Evolutionary conservation across 2,329 filamentous ascomycete species (phyloP), one percentile per base, ranked within the genome.

Genomic region (Trichoderma brevicompactum): DNA sequence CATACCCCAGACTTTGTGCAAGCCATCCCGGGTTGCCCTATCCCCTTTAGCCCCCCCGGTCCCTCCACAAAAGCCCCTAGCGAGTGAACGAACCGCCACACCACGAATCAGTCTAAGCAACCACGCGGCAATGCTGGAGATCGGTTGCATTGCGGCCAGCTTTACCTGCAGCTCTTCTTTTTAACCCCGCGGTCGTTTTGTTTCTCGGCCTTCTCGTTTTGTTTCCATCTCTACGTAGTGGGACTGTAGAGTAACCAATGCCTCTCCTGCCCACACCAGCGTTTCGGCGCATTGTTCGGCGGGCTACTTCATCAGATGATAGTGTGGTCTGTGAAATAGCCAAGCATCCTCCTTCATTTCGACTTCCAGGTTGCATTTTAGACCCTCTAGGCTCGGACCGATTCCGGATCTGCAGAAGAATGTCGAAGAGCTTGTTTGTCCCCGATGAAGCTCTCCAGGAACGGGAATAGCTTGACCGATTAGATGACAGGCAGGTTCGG

Each of bases 231-330:
- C 34, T 52, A 58, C 41, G n/a, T 52, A 41, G 54, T 46, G 48
- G 38, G 34, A 64, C 38, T 3, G 23, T 48, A 43, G 23, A 32
- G 38, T 19, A 54, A 28, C 55, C 54, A 60, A 54, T 65, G 28
- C 19, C 23, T 40, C 52, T 49, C 12, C 8, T 49, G 61, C 61
- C 52, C 61, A 56, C 61, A 58, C 55, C 19, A 19, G 55, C 55
- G 40, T 44, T 43, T 65, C 63, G 63, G 63, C 55, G 23, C 53
- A 60, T 65, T 65, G 55, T 60, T 65, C 63, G 63, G 63, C 63
- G 48, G 34, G 63, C 43, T 36, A 53, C 48, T 50, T 44, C 55
- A 43, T 65, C 54, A 65, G 50, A 64, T 64, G 61, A 64, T 63
- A 43, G 49, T 15, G 56, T 23, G n/a, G 59, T 49, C 15, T n/a